These are phyloP conservation scores for Pyronema domesticum DNA, from an alignment of 495 filamentous ascomycete genomes.

Conservation along the genomic window DNA sequence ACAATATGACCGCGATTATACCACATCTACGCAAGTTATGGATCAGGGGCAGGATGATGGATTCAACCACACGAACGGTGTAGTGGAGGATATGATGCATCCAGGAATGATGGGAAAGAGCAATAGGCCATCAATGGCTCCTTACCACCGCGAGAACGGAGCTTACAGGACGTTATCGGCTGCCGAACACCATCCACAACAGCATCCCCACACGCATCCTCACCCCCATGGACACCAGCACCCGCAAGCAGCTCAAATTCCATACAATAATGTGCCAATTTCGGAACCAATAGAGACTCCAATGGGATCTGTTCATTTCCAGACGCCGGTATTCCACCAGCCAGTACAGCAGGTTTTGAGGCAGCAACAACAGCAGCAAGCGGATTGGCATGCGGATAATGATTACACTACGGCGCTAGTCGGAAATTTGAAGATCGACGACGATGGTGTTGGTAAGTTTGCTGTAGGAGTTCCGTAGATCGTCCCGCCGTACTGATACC, in stretches of 20 bases:
- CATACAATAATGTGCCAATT: constrained; percentile 10
- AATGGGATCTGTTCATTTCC: constrained; percentile 17
- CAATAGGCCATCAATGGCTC: constrained; percentile 14
- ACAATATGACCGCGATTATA: constrained; percentile 61
- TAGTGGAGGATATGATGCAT: constrained; percentile 40
- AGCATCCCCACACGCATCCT: background rate
- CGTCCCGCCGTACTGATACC: background rate
- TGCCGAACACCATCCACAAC: constrained; percentile 14
- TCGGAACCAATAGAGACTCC: constrained; percentile 17
- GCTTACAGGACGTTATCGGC: constrained; percentile 15
- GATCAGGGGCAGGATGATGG: constrained; percentile 25
- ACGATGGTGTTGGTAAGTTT: constrained; percentile 65
- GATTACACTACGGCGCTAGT: constrained; percentile 32
- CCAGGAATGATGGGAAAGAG: constrained; percentile 24
- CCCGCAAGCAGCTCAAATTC: constrained; percentile 7
- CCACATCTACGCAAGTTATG: constrained; percentile 26
- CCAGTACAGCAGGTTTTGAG: background rate
- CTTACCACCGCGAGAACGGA: constrained; percentile 14
- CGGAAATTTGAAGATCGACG: constrained; percentile 74
- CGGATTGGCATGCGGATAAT: constrained; percentile 2
- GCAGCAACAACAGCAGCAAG: background rate
- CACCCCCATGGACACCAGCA: constrained; percentile 4
- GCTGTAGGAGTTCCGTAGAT: background rate
- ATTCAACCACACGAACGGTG: constrained; percentile 29
- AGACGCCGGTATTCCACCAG: constrained; percentile 17